Conservation (phyloP, 306 rosid genomes). For the Styphnolobium japonicum region DNA sequence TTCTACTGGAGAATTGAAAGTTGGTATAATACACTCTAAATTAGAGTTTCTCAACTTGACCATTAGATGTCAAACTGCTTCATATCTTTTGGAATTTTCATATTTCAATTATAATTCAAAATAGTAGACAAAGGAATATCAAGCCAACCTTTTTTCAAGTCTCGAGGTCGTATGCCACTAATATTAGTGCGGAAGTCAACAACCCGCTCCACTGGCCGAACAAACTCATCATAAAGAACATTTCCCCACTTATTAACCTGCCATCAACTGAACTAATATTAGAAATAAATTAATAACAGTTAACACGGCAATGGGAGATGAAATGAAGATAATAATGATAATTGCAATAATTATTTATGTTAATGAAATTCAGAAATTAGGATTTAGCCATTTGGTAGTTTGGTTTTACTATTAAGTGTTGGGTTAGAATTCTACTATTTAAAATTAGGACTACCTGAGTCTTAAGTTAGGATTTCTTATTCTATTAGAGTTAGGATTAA, state of each 20-base stretch:
- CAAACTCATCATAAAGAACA: slow-evolving; percentile 81
- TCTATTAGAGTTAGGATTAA: not conserved
- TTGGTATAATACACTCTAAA: not conserved
- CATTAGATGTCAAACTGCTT: slow-evolving; percentile 2
- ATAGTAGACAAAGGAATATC: slow-evolving; percentile 3
- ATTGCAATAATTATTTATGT: not conserved
- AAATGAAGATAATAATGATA: not conserved
- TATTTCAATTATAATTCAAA: slow-evolving; percentile 4
- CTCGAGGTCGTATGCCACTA: slow-evolving; percentile 88
- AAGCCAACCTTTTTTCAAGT: slow-evolving; percentile 73
- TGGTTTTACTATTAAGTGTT: not conserved
- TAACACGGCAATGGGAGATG: slow-evolving; percentile 1
- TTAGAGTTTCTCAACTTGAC: slow-evolving; percentile 15
- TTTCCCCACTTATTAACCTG: slow-evolving; percentile 97
- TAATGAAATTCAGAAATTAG: not conserved
- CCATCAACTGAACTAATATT: slow-evolving; percentile 32
- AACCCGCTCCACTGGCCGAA: slow-evolving; percentile 75
- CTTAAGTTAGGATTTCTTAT: not conserved
- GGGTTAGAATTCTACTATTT: not conserved
- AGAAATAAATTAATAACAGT: slow-evolving; percentile 35
- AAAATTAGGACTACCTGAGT: not conserved
- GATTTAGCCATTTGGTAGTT: not conserved
- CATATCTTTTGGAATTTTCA: not conserved
- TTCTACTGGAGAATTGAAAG: not conserved
- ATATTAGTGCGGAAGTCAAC: slow-evolving; percentile 86